Evolutionary conservation across 345 rosid genomes (phyloP).

Genomic region (Aquilaria malaccensis): DNA sequence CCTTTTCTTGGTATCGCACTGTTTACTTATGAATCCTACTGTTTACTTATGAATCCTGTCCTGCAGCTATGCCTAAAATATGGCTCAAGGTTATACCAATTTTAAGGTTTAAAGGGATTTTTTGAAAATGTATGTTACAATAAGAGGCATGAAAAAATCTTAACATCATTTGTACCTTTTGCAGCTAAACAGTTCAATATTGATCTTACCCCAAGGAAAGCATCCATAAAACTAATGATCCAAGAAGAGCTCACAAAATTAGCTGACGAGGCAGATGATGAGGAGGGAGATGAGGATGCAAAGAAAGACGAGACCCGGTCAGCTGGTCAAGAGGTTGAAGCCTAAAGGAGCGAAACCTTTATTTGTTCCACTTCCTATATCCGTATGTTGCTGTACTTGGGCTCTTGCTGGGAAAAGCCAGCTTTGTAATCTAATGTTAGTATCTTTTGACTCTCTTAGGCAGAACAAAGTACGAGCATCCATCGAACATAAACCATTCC

Average conservation of each 20-base stretch:
- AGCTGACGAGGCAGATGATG: constrained; percentile 70
- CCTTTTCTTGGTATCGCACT: not conserved
- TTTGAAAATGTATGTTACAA: not conserved
- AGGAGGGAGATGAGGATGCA: constrained; percentile 47
- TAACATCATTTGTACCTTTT: not conserved
- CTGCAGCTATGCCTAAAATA: too few relatives aligned
- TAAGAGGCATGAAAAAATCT: not conserved
- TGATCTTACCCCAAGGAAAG: constrained; percentile 52
- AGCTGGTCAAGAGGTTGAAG: constrained; percentile 37
- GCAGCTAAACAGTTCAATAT: constrained; percentile 42
- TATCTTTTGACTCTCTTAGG: too few relatives aligned
- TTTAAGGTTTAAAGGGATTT: not conserved
- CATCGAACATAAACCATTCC: too few relatives aligned
- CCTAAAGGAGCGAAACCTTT: constrained; percentile 11
- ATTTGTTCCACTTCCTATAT: too few relatives aligned
- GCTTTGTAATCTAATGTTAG: constrained; percentile 1
- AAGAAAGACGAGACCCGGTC: constrained; percentile 34
- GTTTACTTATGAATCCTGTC: too few relatives aligned
- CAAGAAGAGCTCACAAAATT: constrained; percentile 90
- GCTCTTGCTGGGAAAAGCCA: constrained; percentile 14
- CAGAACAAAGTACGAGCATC: too few relatives aligned
- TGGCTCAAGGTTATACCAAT: not conserved
- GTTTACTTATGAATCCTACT: too few relatives aligned
- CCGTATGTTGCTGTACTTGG: constrained; percentile 19
- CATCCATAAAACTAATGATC: constrained; percentile 69